Evolutionary conservation across 805 yeast genomes (phyloP), one percentile per base, ranked within the genome.

Genomic region (Saturnispora diversa): DNA sequence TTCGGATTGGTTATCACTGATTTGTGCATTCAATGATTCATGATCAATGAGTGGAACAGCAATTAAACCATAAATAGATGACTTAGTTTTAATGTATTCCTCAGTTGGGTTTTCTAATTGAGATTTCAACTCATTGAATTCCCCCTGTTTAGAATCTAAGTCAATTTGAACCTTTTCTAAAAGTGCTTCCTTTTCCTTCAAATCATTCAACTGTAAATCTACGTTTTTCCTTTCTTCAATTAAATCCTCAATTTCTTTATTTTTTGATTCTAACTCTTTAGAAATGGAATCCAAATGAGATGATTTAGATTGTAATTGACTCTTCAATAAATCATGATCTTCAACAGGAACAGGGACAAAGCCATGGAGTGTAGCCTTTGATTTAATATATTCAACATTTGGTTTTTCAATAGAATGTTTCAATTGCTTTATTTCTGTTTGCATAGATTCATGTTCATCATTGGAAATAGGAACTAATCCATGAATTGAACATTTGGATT

Each of bases 11-110:
- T 27, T 38, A 4, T 34, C 38, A 7, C 24, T 8, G 6, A 48
- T 22, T 28, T 47, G 43, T 3, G 34, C 19, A 13, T 37, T 37
- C n/a, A 47, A 26, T 5, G 30, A 35, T 3, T 29, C 31, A 20
- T 47, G 48, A 10, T 50, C 50, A 9, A 13, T 35, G 4, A 22
- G 11, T 10, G 51, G 39, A 17, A 50, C 24, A 3, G 66, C 52
- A 20, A 58, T 55, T 24, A 65, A 51, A 1, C 65, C 68, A 39
- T 56, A 48, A 8, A 51, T 59, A n/a, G 40, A 35, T 0, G 70
- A 66, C 37, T 44, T 49, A 17, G 48, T 36, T 27, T 48, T 45
- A 22, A 61, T 37, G 29, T 48, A 45, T 4, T 46, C 50, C 10
- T 24, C 20, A 20, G 41, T 25, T 21, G 49, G 49, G 6, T 39